Conservation (phyloP, 306 rosid species). For the Quercus aquifolioides region DNA sequence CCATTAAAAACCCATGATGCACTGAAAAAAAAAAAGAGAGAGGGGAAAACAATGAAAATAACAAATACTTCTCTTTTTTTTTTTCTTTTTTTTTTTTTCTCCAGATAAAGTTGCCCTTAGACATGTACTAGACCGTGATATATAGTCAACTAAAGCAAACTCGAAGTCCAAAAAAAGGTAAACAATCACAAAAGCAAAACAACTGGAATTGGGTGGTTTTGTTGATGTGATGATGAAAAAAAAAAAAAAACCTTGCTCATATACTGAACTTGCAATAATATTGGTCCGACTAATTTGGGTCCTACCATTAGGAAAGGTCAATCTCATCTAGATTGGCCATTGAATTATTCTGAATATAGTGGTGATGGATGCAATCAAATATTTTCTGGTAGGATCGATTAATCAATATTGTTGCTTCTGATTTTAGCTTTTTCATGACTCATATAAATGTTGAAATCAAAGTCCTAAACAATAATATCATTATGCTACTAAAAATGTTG, state of each 20-base stretch:
- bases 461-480: too few relatives aligned
- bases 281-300: conserved; percentile 5
- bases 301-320: neutral
- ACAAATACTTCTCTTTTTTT: neutral
- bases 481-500: too few relatives aligned
- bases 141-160: neutral
- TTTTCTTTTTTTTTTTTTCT: neutral
- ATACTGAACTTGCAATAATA: neutral
- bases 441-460: too few relatives aligned
- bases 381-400: neutral
- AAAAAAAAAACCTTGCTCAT: neutral
- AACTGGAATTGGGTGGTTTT: neutral
- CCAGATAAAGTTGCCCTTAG: neutral
- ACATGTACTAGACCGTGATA: neutral
- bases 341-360: neutral
- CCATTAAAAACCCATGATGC: too few relatives aligned
- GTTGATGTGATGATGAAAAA: neutral
- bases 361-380: neutral
- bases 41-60: neutral
- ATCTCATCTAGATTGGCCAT: conserved; percentile 1
- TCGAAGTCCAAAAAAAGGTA: neutral
- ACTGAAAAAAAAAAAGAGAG: neutral
- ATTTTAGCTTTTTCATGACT: neutral
- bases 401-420: neutral
- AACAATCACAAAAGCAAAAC: neutral